Evolutionary conservation across 805 yeast genomes (phyloP).

Genomic region (Ogataea nitratoaversa): DNA sequence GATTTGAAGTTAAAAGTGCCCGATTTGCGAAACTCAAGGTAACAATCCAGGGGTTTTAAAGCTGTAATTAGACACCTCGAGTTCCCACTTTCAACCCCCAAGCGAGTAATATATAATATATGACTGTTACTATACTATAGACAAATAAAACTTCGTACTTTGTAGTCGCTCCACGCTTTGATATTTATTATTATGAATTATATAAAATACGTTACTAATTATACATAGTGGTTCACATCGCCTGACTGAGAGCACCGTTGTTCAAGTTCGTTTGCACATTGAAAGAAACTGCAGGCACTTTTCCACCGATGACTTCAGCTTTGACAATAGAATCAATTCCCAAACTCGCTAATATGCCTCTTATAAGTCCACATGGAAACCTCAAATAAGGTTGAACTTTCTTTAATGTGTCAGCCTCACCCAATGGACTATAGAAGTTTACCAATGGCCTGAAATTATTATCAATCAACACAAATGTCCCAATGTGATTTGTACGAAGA

Average conservation of each 20-base stretch:
- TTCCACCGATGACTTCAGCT: conserved; percentile 49
- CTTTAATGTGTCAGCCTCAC: conserved; percentile 39
- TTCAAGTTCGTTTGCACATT: conserved; percentile 52
- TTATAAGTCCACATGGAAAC: conserved; percentile 72
- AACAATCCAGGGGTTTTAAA: too few relatives aligned
- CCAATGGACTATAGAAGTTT: conserved; percentile 44
- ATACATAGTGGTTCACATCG: neutral
- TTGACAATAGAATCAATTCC: conserved; percentile 64
- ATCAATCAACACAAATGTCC: conserved; percentile 78
- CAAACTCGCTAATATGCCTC: conserved; percentile 66
- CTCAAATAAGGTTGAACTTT: conserved; percentile 51
- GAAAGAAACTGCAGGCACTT: conserved; percentile 67
- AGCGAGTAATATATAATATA: too few relatives aligned
- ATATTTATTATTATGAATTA: too few relatives aligned
- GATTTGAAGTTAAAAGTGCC: too few relatives aligned
- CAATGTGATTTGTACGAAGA: conserved; percentile 84
- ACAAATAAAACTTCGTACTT: too few relatives aligned
- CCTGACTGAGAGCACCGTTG: conserved; percentile 3
- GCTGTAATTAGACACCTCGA: too few relatives aligned
- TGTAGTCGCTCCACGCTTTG: too few relatives aligned
- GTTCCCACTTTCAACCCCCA: too few relatives aligned
- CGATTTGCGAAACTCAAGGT: too few relatives aligned
- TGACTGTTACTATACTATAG: too few relatives aligned
- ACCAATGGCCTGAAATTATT: conserved; percentile 52
- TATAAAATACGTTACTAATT: too few relatives aligned